Base-by-base conservation (phyloP, 176 grass and related monocot genomes). In the Pontederia paniculata region DNA sequence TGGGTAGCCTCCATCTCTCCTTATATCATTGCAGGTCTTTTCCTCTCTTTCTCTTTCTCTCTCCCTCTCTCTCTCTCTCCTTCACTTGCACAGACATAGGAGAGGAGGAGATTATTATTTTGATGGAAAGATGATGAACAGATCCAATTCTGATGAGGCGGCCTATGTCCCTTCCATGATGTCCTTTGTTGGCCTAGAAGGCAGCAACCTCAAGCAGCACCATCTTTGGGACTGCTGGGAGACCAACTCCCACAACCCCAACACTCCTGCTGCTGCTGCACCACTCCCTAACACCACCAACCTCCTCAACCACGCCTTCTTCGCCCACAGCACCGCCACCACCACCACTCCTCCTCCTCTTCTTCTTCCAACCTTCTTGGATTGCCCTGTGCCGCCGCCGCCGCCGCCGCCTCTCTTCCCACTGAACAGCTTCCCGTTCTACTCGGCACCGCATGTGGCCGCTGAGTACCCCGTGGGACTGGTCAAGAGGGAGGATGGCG, bases 401-500 rank as follows among this genome's bases (percentile, higher is more conserved):
- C n/a, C n/a, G n/a, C n/a, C 23, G 55, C 55, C 55, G 16, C 28
- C 78, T 65, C 70, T 85, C 17, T 70, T 84, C 7, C 56, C 56
- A 16, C 10, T 42, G 44, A 23, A 47, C 57, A 13, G 16, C 58
- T 0, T 18, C 41, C 18, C 47, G 5, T 8, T 44, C 11, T 62
- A 46, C 60, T 53, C 8, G 12, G 66, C 58, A 13, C 31, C 22
- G 17, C 47, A 9, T 5, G 42, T 42, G 63, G 53, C 28, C 9
- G 45, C 66, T 9, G 56, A 78, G 57, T 81, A 81, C 82, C 79
- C 76, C 1, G 63, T 81, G 0, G 82, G 73, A 5, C 60, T 89
- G 12, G 70, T 89, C 57, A 97, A 97, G 83, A 77, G 74, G 57
- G 86, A 97, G 76, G 70, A 12, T 11, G 67, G 15, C 9, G 21